These are phyloP conservation scores for Groenewaldozyma salmanticensis DNA, from an alignment of 805 yeast genomes.

Conservation along the genomic window DNA sequence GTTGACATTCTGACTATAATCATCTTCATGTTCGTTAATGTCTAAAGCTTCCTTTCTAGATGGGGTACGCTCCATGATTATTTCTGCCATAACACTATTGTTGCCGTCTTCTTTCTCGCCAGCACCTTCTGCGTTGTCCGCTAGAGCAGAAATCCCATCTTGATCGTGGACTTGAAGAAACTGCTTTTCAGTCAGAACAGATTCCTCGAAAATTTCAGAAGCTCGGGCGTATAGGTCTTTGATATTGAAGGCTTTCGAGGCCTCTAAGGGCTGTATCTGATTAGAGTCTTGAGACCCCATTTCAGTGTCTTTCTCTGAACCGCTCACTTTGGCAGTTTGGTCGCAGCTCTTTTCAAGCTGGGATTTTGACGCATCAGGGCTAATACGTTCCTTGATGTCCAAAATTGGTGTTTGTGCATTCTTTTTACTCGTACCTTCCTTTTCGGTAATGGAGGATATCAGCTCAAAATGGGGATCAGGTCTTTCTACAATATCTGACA, in stretches of 20 bases:
- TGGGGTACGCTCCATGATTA: conserved; percentile 30
- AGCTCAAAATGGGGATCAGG: no score
- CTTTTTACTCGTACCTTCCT: no score
- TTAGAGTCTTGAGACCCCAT: not conserved
- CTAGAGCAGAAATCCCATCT: no score
- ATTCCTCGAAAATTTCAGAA: conserved; percentile 9
- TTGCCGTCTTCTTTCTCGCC: conserved; percentile 16
- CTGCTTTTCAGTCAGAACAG: conserved; percentile 16
- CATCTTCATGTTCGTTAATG: conserved; percentile 25
- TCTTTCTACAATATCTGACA: conserved; percentile 9
- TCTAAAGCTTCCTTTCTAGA: conserved; percentile 16
- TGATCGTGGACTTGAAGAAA: conserved; percentile 16
- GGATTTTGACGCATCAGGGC: no score
- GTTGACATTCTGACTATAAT: conserved; percentile 29
- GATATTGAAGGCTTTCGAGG: not conserved
- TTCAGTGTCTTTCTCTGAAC: no score
- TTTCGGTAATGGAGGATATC: no score
- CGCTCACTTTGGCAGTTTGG: no score
- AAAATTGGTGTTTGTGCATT: no score
- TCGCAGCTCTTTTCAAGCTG: no score
- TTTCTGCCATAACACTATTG: conserved; percentile 32
- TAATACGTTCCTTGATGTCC: no score
- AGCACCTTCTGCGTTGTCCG: conserved; percentile 18
- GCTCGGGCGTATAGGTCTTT: conserved; percentile 15
- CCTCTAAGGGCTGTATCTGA: not conserved